Percentiles rank a stretch among this genome's conserved stretches.
Conservation (phyloP, 805 yeast species). For the Spencermartinsiella europaea region DNA sequence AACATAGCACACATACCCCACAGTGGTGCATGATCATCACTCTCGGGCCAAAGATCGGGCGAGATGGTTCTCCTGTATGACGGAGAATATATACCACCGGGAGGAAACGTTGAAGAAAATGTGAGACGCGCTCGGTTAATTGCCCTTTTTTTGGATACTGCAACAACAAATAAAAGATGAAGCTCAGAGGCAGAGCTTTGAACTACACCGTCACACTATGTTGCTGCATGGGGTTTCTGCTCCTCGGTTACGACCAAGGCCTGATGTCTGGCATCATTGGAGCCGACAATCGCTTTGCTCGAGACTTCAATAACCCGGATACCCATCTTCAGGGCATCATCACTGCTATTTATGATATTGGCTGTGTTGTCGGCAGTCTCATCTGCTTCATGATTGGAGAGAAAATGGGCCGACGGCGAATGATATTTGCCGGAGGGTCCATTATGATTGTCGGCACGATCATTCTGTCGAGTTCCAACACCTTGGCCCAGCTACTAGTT, state of each 20-base stretch:
- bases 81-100: no score
- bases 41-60: no score
- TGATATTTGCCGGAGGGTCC: constrained; percentile 49
- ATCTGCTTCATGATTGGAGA: constrained; percentile 55
- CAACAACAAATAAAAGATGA: background rate
- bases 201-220: background rate
- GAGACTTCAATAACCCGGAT: constrained; percentile 3
- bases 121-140: no score
- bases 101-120: no score
- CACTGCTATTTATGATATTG: constrained; percentile 50
- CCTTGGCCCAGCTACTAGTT: constrained; percentile 62
- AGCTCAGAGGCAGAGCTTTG: background rate
- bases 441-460: constrained; percentile 37
- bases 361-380: constrained; percentile 65
- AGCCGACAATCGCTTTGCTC: constrained; percentile 2
- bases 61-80: no score
- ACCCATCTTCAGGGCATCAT: constrained; percentile 28
- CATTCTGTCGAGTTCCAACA: constrained; percentile 22
- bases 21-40: no score
- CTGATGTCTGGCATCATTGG: constrained; percentile 25
- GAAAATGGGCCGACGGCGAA: constrained; percentile 52
- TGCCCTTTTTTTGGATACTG: no score
- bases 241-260: constrained; percentile 33
- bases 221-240: constrained; percentile 23
- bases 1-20: no score